These are phyloP conservation scores for Apiospora kogelbergensis DNA, from an alignment of 2,329 filamentous ascomycete species.

Conservation along the genomic window DNA sequence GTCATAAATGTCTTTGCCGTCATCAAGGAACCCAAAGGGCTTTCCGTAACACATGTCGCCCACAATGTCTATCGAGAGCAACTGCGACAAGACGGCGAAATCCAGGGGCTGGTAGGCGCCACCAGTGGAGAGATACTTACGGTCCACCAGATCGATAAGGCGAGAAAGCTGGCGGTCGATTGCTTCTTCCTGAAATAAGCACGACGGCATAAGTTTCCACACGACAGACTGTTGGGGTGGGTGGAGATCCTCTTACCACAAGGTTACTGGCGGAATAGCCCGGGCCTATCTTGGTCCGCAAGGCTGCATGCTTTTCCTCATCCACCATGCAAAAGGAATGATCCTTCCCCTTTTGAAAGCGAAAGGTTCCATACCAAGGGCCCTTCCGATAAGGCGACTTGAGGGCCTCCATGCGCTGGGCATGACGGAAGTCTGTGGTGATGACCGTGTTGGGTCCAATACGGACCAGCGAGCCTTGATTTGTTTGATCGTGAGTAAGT, in stretches of 20 bases:
- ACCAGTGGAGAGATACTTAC: conserved; percentile 17
- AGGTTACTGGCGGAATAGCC: conserved; percentile 20
- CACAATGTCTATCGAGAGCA: conserved; percentile 35
- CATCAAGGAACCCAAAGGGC: conserved; percentile 34
- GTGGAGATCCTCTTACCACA: not conserved
- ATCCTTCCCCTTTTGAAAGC: conserved; percentile 19
- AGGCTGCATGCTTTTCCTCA: conserved; percentile 19
- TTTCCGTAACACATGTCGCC: conserved; percentile 34
- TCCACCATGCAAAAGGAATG: conserved; percentile 18
- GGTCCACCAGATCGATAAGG: conserved; percentile 18
- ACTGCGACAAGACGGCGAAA: conserved; percentile 41
- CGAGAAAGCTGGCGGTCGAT: conserved; percentile 18
- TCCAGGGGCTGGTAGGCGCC: conserved; percentile 25
- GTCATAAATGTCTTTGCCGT: conserved; percentile 30
- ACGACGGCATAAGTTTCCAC: not conserved
- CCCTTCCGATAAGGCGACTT: conserved; percentile 21
- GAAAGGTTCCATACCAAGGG: conserved; percentile 18
- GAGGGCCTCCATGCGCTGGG: conserved; percentile 19
- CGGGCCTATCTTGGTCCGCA: conserved; percentile 19
- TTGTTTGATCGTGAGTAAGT: conserved; percentile 6
- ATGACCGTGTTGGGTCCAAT: conserved; percentile 25
- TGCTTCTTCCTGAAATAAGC: conserved; percentile 15
- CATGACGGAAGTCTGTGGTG: conserved; percentile 22
- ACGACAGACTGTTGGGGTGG: not conserved
- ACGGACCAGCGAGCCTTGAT: conserved; percentile 17